Base-by-base conservation (phyloP, 202 grass and related monocot genomes). In the Hordeum pubiflorum region DNA sequence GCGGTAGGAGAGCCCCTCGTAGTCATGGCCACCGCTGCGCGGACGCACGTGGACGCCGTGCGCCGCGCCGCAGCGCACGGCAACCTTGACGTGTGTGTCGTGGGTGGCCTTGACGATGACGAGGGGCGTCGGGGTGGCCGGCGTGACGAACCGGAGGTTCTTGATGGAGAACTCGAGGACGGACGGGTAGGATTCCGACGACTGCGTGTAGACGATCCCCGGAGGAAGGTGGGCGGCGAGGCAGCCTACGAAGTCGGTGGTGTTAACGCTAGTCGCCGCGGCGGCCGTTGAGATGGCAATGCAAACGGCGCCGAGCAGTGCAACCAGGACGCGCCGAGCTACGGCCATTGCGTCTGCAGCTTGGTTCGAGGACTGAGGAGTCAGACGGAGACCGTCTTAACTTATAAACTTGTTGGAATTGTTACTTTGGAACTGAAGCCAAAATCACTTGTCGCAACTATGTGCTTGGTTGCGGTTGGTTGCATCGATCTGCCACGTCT, bases 21-120 rank as follows among this genome's bases (percentile, higher is more conserved):
- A 90, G 48, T 90, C 91, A 9, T 90, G 91, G n/a, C 87, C 88
- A 22, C 91, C 88, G 76, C 91, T 93, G 37, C 91, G 84, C 32
- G 83, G 23, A 34, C 87, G 82, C 20, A 87, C 10, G 34, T 6
- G 68, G 10, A 89, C 41, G n/a, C 81, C 33, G 36, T 92, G 67
- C 2, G 7, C 52, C 18, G 23, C 58, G 46, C 87, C 69, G 39
- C 87, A 89, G 78, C 76, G 59, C 58, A 90, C 82, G 56, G 79
- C 27, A 11, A 63, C 63, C 80, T 89, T 87, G 48, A 89, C 78
- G 36, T 89, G 81, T 14, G 78, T 57, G 32, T 55, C 69, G 2
- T 63, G 8, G 22, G 63, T 10, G 3, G 87, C 78, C 2, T 39
- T 15, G 37, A 89, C 26, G 75, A 93, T 67, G 46, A 81, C 61